A percentile compares a stretch with the other conserved stretches of the same genome.
phyloP scores from a whole-genome alignment of 1,139 yeast genomes.

The Saccharomyces hybrid region DNA sequence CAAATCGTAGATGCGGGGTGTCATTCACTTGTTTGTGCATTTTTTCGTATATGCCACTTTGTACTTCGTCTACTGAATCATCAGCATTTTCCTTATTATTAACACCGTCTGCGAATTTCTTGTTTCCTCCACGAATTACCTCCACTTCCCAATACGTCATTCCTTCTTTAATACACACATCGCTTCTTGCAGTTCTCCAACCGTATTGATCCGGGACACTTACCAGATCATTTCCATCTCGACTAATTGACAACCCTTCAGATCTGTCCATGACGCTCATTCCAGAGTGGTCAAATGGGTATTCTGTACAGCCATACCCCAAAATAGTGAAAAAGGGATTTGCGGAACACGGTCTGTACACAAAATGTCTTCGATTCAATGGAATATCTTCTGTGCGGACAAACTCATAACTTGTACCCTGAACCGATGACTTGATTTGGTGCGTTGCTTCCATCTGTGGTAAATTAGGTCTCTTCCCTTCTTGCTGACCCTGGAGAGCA shows the following conservation, averaged over 20 bases:
- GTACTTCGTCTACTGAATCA: conserved; percentile 4
- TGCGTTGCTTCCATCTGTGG: conserved; percentile 13
- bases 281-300: conserved; percentile 58
- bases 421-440: conserved; percentile 3
- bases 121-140: conserved; percentile 25
- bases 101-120: conserved; percentile 5
- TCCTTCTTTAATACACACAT: conserved; percentile 74
- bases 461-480: conserved; percentile 12
- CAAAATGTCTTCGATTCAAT: conserved; percentile 68
- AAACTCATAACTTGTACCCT: conserved; percentile 8
- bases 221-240: conserved; percentile 30
- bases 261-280: conserved; percentile 70
- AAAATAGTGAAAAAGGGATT: conserved; percentile 53
- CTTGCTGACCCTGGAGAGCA: conserved; percentile 3
- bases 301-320: conserved; percentile 67
- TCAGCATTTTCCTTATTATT: conserved; percentile 4
- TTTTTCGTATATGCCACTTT: conserved; percentile 11
- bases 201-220: conserved; percentile 52
- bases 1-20: conserved; percentile 65
- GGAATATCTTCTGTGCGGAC: conserved; percentile 62
- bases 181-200: conserved; percentile 75
- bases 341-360: conserved; percentile 74
- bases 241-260: conserved; percentile 46
- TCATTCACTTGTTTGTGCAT: conserved; percentile 21
- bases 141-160: conserved; percentile 63